phyloP scores from a whole-genome alignment of 352 stramenopile species.

The Pseudoperonospora humuli region DNA sequence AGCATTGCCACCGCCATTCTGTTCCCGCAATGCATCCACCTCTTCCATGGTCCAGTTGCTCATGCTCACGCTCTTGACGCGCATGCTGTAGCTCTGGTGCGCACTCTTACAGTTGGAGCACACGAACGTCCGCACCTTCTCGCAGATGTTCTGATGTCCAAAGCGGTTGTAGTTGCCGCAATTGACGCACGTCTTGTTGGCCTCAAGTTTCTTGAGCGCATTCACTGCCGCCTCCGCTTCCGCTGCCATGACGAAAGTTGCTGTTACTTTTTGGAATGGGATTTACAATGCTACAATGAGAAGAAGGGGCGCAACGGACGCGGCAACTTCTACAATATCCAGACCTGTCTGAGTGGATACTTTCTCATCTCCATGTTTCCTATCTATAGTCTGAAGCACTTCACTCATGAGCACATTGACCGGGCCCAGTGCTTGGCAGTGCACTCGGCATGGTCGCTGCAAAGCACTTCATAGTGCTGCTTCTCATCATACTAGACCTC shows the following conservation, averaged over 20 bases:
- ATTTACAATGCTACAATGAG: too few species aligned
- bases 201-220: slow-evolving; percentile 74
- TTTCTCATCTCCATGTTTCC: too few species aligned
- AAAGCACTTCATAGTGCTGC: too few species aligned
- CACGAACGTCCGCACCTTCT: slow-evolving; percentile 90
- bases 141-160: slow-evolving; percentile 89
- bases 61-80: slow-evolving; percentile 95
- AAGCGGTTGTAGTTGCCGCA: slow-evolving; percentile 85
- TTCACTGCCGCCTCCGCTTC: slow-evolving; percentile 66
- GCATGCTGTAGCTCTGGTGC: slow-evolving; percentile 91
- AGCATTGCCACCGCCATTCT: slow-evolving; percentile 86
- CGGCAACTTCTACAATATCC: too few species aligned
- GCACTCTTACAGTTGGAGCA: slow-evolving; percentile 93
- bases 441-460: too few species aligned
- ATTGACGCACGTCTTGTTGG: slow-evolving; percentile 82
- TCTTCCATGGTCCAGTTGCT: slow-evolving; percentile 89
- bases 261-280: slow-evolving; percentile 1
- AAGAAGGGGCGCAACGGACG: too few species aligned
- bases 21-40: slow-evolving; percentile 80
- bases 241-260: slow-evolving; percentile 26
- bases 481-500: too few species aligned
- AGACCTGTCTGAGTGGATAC: too few species aligned
- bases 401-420: too few species aligned
- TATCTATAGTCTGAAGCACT: too few species aligned
- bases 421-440: too few species aligned